Base-by-base conservation (phyloP, 164 flowering plant species). In the Macadamia tetraphylla region DNA sequence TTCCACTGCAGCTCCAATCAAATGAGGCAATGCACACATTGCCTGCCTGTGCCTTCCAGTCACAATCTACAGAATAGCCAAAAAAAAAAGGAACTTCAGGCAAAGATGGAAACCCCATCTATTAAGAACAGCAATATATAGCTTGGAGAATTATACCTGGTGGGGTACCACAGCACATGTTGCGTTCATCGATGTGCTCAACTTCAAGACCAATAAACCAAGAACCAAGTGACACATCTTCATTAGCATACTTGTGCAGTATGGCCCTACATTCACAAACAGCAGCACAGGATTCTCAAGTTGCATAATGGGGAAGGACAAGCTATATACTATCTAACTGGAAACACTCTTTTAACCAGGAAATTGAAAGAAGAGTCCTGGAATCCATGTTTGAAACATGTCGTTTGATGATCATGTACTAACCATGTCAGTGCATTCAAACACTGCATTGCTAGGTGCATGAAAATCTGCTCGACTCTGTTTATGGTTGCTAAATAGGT, bases 1-100 rank as follows among this genome's bases (percentile, higher is more conserved):
- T 89, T 23, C 97, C 95, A 78, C 95, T 89, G 81, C 97, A 91
- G 71, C 87, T 85, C 97, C 97, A 89, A 77, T 91, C 97, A 75
- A 91, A 91, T 55, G 95, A 86, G 32, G 95, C 95, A 59, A 88
- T 69, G 66, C 97, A 91, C 2, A 82, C 82, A 72, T 84, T 86
- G 18, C 97, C 97, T 15, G 91, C 92, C 70, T 87, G 88, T 12
- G 94, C 90, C 78, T 89, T 91, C 94, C 92, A 89, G 71, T 87
- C 91, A 67, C 97, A 91, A 75, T 91, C 97, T 91, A 80, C 71
- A 75, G 32, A 29, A 68, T 11, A 12, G 43, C 29, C 40, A 35
- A 35, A 35, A 35, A 55, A 11, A 11, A 31, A 55, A 14, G 29
- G 2, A 9, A 71, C 14, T 15, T 65, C 12, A 59, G 64, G 3